Base-by-base conservation (phyloP, 1,284 basidiomycete species). In the Phylloporus sp. region DNA sequence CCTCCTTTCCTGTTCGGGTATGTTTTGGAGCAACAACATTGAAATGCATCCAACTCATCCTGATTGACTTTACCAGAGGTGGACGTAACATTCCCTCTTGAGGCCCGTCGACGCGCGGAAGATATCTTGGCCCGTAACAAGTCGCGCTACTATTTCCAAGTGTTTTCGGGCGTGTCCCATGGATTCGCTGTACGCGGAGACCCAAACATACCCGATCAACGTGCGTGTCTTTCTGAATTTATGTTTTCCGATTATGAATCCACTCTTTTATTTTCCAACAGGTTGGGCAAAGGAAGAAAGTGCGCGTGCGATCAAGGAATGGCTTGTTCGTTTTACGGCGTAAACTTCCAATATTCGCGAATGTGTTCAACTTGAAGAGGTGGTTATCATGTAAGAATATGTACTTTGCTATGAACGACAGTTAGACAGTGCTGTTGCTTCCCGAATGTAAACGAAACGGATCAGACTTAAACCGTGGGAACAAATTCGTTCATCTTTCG, bases 201-300 rank as follows among this genome's bases (percentile, higher is more conserved):
- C 58, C 62, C 57, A 6, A 23, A 68, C 39, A 55, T 71, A 8
- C 69, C 75, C 5, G 67, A 73, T n/a, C 45, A 47, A 47, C 45
- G 45, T 47, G 23, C 10, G 45, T n/a, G 10, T 47, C 23, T 47
- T 47, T 47, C n/a, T 47, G 12, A 7, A 47, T 47, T 47, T n/a
- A 17, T n/a, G n/a, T 10, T 23, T 47, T 43, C 23, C n/a, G 3
- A 4, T 47, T 25, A 15, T 53, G 52, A 53, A 25, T 27, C 52
- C 11, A 8, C 37, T 14, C 14, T 37, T 37, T 37, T 37, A 37
- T 53, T 29, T 14, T 29, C 7, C 52, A 6, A 29, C 60, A 89
- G 86, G 85, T n/a, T 89, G 86, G 86, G 86, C 86, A 12, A 88
- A 88, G 74, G 87, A 89, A 68, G 85, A 89, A 70, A 84, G 85